Evolutionary conservation across 1,284 basidiomycete species (phyloP).

Genomic region (Ustilago bromivora): DNA sequence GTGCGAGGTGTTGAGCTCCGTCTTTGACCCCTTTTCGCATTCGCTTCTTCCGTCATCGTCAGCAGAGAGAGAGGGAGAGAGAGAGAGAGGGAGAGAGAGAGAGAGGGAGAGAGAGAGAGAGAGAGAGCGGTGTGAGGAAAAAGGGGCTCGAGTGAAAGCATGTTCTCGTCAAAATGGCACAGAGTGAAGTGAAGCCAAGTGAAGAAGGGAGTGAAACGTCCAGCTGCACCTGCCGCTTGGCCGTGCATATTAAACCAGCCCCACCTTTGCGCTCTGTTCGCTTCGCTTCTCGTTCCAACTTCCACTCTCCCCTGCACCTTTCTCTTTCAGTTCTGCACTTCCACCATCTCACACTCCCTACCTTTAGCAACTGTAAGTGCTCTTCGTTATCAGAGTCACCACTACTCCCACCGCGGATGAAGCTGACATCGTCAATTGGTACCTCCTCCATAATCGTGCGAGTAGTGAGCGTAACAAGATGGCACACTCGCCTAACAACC

Average conservation of each 20-base stretch:
- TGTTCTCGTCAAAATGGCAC: background rate
- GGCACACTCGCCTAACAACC: constrained; percentile 13
- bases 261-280: constrained; percentile 1
- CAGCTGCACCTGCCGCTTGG: background rate
- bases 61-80: background rate
- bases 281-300: constrained; percentile 30
- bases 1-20: background rate
- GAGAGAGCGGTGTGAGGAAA: background rate
- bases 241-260: constrained; percentile 29
- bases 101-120: background rate
- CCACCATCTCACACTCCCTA: constrained; percentile 16
- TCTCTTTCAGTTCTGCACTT: constrained; percentile 8
- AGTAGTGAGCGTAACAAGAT: constrained; percentile 6
- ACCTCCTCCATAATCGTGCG: background rate
- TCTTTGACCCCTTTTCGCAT: constrained; percentile 16
- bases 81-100: background rate
- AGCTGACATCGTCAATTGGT: background rate
- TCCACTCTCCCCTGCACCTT: constrained; percentile 26
- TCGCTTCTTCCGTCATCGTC: background rate
- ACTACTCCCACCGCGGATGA: background rate
- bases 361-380: background rate
- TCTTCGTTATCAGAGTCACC: background rate
- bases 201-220: background rate
- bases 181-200: background rate
- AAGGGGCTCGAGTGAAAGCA: background rate